phyloP scores from a whole-genome alignment of 495 filamentous ascomycete genomes.

The Podospora pseudopauciseta region DNA sequence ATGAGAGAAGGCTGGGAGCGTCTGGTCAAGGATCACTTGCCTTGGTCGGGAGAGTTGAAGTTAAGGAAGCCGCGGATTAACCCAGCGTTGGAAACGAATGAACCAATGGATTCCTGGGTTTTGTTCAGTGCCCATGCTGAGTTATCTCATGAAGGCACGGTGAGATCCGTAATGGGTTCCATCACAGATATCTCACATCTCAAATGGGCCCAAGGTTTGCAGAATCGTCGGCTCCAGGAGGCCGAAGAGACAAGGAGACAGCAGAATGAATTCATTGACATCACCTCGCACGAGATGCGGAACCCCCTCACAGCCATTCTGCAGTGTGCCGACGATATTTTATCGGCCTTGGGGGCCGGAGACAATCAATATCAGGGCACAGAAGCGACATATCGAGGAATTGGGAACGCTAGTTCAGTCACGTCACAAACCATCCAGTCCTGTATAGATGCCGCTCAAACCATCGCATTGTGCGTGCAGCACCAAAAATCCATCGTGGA shows the following conservation, averaged over 20 bases:
- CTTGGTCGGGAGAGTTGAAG: conserved; percentile 57
- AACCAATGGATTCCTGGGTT: conserved; percentile 58
- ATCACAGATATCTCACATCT: conserved; percentile 50
- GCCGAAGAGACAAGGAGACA: conserved; percentile 55
- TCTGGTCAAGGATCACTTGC: conserved; percentile 47
- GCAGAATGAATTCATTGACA: conserved; percentile 72
- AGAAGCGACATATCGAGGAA: neutral
- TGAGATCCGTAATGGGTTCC: conserved; percentile 62
- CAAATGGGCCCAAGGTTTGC: conserved; percentile 54
- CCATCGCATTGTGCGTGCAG: conserved; percentile 60
- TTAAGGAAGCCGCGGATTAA: conserved; percentile 56
- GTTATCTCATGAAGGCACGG: conserved; percentile 45
- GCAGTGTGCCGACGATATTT: conserved; percentile 67
- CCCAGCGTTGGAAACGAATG: conserved; percentile 33
- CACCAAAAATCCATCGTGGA: conserved; percentile 77
- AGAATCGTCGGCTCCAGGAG: conserved; percentile 53
- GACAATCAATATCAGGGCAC: conserved; percentile 9
- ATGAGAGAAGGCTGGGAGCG: conserved; percentile 60
- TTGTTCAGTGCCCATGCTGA: conserved; percentile 61
- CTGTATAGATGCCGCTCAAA: conserved; percentile 48
- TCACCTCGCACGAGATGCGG: conserved; percentile 71
- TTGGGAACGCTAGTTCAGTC: neutral
- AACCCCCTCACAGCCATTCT: conserved; percentile 69
- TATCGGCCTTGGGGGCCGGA: conserved; percentile 45
- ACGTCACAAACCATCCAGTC: conserved; percentile 17